A percentile compares a stretch with the other conserved stretches of the same genome.
These are phyloP conservation scores for Citrus reticulata DNA, from an alignment of 345 rosid species.

Conservation along the genomic window DNA sequence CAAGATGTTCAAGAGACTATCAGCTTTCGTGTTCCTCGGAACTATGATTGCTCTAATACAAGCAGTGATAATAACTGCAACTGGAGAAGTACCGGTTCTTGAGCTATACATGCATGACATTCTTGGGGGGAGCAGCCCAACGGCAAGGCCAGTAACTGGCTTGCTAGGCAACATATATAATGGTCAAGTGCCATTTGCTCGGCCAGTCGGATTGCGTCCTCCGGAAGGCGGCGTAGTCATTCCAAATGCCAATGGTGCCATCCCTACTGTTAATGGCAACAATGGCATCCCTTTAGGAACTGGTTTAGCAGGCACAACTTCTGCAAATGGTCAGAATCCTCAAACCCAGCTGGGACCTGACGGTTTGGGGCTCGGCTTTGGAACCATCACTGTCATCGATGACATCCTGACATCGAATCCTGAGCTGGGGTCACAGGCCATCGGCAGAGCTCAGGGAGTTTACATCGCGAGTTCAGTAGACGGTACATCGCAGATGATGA, in stretches of 20 bases:
- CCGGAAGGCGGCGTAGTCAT: conserved; percentile 40
- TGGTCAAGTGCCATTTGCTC: conserved; percentile 60
- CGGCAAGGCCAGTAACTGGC: conserved; percentile 56
- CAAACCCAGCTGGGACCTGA: conserved; percentile 49
- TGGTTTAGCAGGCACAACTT: conserved; percentile 43
- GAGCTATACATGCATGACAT: conserved; percentile 60
- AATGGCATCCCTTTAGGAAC: conserved; percentile 55
- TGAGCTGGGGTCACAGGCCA: conserved; percentile 36
- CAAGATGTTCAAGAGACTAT: conserved; percentile 13
- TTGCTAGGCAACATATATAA: conserved; percentile 51
- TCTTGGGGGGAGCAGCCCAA: conserved; percentile 53
- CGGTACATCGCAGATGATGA: conserved; percentile 52
- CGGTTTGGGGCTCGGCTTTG: conserved; percentile 52
- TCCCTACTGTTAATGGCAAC: conserved; percentile 44
- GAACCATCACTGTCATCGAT: conserved; percentile 56
- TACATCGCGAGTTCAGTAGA: conserved; percentile 46
- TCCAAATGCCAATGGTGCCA: conserved; percentile 54
- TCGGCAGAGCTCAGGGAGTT: conserved; percentile 52
- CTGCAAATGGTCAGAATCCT: conserved; percentile 24
- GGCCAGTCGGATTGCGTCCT: conserved; percentile 42
- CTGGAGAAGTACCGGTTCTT: conserved; percentile 20
- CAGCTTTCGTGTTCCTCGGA: neutral
- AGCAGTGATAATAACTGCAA: neutral
- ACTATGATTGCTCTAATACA: neutral
- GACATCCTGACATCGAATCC: conserved; percentile 45